Evolutionary conservation across 2,329 filamentous ascomycete genomes (phyloP), one percentile per base, ranked within the genome.

Genomic region (Graphilbum sp.): DNA sequence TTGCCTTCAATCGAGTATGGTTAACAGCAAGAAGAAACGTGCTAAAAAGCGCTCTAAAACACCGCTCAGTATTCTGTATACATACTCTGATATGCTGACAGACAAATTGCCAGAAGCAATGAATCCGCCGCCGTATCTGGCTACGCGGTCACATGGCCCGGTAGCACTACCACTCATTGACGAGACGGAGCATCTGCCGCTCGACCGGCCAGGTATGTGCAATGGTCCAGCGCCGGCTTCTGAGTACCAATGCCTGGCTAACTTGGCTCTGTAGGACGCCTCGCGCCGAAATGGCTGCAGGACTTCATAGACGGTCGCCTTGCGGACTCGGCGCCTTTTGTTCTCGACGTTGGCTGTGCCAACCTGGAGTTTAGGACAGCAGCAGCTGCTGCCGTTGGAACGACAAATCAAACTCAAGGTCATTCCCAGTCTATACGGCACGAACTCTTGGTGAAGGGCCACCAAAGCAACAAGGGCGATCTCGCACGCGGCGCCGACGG

Each of bases 281-380:
- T 49, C 11, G 46, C 48, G 15, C 47, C 46, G 8, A 41, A 41
- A 34, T 49, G 47, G 47, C 43, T 50, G 3, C 39, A 47, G 8
- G 47, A 48, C 17, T 43, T 50, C 12, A 9, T 47, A 11, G 29
- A 34, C 5, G 41, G 44, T 16, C 32, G 33, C n/a, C 39, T 49
- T 4, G 27, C 32, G 20, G 39, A 45, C 17, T 37, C 35, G 4
- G 34, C 9, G 4, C 27, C 33, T 3, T 18, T 24, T 17, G 33
- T 41, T n/a, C 42, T 45, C 16, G 23, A 38, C 15, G 38, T 48
- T 5, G 44, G 45, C 32, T 47, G 44, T 21, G 42, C 42, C 16
- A 45, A 34, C 12, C 3, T 21, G 17, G 18, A 34, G 3, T 37
- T 34, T 11, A 32, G 40, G 19, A 34, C 33, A 8, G 45, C 25